Percentiles rank a stretch among this genome's conserved stretches.
Conservation (phyloP, 169 alveolate species). For the Cryptosporidium felis region DNA sequence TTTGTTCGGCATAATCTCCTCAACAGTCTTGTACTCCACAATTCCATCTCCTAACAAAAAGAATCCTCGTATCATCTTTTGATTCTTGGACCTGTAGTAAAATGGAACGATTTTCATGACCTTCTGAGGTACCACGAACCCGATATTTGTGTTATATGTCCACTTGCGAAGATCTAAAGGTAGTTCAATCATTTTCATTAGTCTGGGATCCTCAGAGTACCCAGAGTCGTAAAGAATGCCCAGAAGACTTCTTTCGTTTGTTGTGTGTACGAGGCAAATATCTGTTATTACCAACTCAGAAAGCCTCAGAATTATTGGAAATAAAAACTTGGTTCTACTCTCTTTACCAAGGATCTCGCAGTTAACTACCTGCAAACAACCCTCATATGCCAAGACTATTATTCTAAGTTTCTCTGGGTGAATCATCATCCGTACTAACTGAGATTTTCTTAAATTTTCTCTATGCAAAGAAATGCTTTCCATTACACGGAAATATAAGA, state of each 20-base stretch:
- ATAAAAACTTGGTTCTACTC: neutral
- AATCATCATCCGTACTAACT: slow-evolving; percentile 25
- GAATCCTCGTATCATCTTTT: slow-evolving; percentile 13
- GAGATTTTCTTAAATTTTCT: slow-evolving; percentile 52
- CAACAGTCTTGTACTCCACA: slow-evolving; percentile 26
- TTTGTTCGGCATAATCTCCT: slow-evolving; percentile 36
- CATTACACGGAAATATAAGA: slow-evolving; percentile 18
- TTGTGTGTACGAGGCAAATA: slow-evolving; percentile 12
- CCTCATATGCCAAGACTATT: slow-evolving; percentile 44
- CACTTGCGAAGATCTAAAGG: slow-evolving; percentile 42
- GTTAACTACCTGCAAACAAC: slow-evolving; percentile 49
- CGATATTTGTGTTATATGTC: slow-evolving; percentile 45
- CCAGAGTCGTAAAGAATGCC: slow-evolving; percentile 53
- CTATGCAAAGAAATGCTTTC: slow-evolving; percentile 7
- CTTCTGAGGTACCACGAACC: neutral
- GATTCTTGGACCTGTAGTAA: slow-evolving; percentile 1
- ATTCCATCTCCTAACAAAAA: slow-evolving; percentile 65
- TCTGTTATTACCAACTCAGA: slow-evolving; percentile 22
- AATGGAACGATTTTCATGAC: slow-evolving; percentile 19
- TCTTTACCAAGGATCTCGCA: slow-evolving; percentile 2
- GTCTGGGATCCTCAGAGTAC: slow-evolving; percentile 32
- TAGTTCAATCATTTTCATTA: slow-evolving; percentile 32
- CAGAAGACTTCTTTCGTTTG: slow-evolving; percentile 13
- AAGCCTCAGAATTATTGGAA: slow-evolving; percentile 48
- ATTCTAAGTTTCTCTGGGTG: slow-evolving; percentile 38